phyloP scores from a whole-genome alignment of 495 filamentous ascomycete genomes.

The Penicillium cosmopolitanum region DNA sequence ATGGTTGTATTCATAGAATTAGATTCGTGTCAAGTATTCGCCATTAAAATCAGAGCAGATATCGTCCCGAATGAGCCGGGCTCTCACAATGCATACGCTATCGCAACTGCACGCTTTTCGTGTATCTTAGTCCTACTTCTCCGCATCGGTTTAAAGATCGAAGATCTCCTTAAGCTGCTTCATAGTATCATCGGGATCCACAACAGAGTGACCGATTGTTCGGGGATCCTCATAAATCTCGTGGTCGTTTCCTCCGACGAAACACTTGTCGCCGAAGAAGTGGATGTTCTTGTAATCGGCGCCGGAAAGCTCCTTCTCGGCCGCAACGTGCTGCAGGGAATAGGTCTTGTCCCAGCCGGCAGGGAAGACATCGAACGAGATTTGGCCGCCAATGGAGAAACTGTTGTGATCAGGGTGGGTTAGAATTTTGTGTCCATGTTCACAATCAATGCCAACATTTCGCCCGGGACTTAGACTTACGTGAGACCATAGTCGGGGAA shows the following conservation, averaged over 20 bases:
- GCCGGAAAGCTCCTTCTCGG: conserved; percentile 75
- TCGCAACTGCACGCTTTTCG: conserved; percentile 17
- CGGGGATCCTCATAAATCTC: conserved; percentile 86
- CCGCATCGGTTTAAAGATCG: conserved; percentile 53
- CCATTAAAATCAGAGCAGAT: conserved; percentile 1
- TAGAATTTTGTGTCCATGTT: not conserved
- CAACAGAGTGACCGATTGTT: conserved; percentile 83
- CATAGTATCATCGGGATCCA: conserved; percentile 79
- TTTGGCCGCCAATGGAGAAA: conserved; percentile 93
- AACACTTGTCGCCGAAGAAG: conserved; percentile 98
- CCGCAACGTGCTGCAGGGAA: conserved; percentile 84
- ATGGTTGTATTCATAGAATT: not conserved
- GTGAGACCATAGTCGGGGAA: conserved; percentile 85
- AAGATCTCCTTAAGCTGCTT: conserved; percentile 78
- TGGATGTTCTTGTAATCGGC: conserved; percentile 84
- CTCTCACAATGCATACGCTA: conserved; percentile 20
- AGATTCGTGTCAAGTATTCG: conserved; percentile 8
- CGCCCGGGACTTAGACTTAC: conserved; percentile 53
- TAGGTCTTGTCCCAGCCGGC: conserved; percentile 99
- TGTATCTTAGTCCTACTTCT: conserved; percentile 2
- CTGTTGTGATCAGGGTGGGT: conserved; percentile 41
- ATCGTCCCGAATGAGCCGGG: conserved; percentile 6
- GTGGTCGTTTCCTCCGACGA: conserved; percentile 87
- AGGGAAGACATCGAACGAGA: conserved; percentile 98
- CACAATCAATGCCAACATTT: not conserved